These are phyloP conservation scores for Colletotrichum scovillei DNA, from an alignment of 2,329 filamentous ascomycete genomes.

Conservation along the genomic window DNA sequence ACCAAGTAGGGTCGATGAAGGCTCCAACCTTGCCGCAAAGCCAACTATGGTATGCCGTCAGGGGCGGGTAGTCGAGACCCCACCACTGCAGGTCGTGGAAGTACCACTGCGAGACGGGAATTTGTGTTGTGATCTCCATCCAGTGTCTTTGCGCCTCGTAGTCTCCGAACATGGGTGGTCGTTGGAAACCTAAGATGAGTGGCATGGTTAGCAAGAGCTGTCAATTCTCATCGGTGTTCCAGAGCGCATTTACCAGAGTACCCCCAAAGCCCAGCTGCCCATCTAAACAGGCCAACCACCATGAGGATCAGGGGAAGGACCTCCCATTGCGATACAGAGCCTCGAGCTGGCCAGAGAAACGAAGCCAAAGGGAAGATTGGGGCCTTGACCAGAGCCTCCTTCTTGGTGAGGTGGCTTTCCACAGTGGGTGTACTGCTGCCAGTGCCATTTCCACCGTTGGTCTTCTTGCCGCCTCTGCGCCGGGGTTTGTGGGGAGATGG, in stretches of 20 bases:
- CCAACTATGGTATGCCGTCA: slow-evolving; percentile 99
- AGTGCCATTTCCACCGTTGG: slow-evolving; percentile 13
- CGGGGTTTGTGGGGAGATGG: slow-evolving; percentile 69
- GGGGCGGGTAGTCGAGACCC: slow-evolving; percentile 96
- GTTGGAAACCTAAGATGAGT: slow-evolving; percentile 71
- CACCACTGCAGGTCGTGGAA: slow-evolving; percentile 97
- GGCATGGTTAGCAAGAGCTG: slow-evolving; percentile 26
- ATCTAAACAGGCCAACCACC: slow-evolving; percentile 90
- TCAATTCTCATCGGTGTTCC: not conserved
- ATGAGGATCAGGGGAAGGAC: slow-evolving; percentile 89
- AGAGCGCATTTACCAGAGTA: slow-evolving; percentile 78
- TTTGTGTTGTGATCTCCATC: slow-evolving; percentile 95
- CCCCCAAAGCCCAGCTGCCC: slow-evolving; percentile 92
- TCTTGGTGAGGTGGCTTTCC: slow-evolving; percentile 40
- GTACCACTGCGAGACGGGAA: slow-evolving; percentile 96
- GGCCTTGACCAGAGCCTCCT: slow-evolving; percentile 61
- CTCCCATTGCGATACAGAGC: slow-evolving; percentile 90
- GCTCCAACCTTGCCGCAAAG: slow-evolving; percentile 87
- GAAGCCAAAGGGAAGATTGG: slow-evolving; percentile 91
- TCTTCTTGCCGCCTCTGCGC: slow-evolving; percentile 67
- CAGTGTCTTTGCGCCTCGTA: slow-evolving; percentile 98
- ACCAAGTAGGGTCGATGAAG: slow-evolving; percentile 85
- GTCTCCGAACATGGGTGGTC: slow-evolving; percentile 93
- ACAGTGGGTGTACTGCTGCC: slow-evolving; percentile 1
- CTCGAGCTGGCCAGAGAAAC: slow-evolving; percentile 93